Evolutionary conservation across 1,284 basidiomycete genomes (phyloP), one percentile per base, ranked within the genome.

Genomic region (Boletellus deceptivus): DNA sequence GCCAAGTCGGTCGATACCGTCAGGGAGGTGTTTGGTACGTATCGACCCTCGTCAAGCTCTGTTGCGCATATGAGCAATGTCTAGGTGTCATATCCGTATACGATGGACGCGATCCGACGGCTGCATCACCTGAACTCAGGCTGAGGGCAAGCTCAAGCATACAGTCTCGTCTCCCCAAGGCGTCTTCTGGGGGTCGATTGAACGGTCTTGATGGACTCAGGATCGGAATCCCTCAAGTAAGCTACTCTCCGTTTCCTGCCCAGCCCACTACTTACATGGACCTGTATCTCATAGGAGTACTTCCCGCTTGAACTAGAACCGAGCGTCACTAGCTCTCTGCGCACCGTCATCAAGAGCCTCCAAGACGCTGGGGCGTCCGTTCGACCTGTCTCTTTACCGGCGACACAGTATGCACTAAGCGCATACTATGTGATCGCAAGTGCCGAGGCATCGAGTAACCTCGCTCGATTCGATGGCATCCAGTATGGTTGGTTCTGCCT

Each of bases 371-470:
- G 94, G 0, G 93, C 92, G 0, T 72, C 74, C 0, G 61, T 98
- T 17, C 70, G 84, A 0, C 78, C 91, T 0, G 83, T 98, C 1
- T 86, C 86, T 8, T 75, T 98, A 17, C 91, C 93, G 0, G 79
- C 80, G 2, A 91, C 91, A 0, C 73, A 72, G 1, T 89, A 88
- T 59, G 90, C 92, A 0, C 75, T 98, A 2, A 91, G 93, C 47
- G 91, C 94, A 5, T 99, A 99, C 75, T 99, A 99, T 64, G 90
- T 98, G 11, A 78, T 98, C 18, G 91, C 96, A 0, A 91, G 85
- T 54, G 94, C 97, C 0, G 97, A 99, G 65, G 96, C 95, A 0
- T 91, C 91, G 57, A 95, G 91, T 57, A 98, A 97, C 64, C 74
- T 99, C 36, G 93, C 91, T 1, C 77, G 93, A 33, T 99, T 89